Percentiles rank a stretch among this genome's conserved stretches.
phyloP scores from a whole-genome alignment of 805 yeast genomes.

The Teunomyces cretensis region DNA sequence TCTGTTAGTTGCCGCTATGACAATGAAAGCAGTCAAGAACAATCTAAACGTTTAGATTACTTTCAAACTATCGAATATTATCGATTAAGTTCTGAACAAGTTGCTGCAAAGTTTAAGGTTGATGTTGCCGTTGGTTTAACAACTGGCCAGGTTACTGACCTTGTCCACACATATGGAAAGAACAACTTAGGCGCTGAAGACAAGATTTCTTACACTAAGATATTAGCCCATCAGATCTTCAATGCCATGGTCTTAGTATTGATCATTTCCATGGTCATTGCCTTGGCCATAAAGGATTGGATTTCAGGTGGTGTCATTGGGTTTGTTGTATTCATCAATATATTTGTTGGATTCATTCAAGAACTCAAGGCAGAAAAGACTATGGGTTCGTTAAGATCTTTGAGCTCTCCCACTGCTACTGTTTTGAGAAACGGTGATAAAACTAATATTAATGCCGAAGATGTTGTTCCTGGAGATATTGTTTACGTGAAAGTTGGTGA shows the following conservation, averaged over 20 bases:
- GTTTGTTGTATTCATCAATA: constrained; percentile 45
- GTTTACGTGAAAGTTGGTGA: constrained; percentile 42
- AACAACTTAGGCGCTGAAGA: constrained; percentile 33
- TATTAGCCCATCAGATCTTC: constrained; percentile 37
- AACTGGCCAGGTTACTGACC: constrained; percentile 5
- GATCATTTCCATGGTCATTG: constrained; percentile 37
- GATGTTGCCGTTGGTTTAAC: constrained; percentile 15
- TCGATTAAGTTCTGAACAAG: constrained; percentile 15
- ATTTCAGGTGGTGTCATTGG: constrained; percentile 47
- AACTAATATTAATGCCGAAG: constrained; percentile 37
- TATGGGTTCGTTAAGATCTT: constrained; percentile 47
- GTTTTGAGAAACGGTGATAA: constrained; percentile 44
- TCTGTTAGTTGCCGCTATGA: constrained; percentile 14
- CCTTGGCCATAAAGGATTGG: constrained; percentile 40
- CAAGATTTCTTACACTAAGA: constrained; percentile 25
- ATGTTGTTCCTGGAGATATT: constrained; percentile 47
- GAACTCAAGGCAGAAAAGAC: constrained; percentile 52
- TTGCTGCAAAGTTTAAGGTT: constrained; percentile 14
- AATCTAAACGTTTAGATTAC: constrained; percentile 9
- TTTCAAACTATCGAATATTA: constrained; percentile 11
- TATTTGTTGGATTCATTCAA: constrained; percentile 50
- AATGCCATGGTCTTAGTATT: constrained; percentile 42
- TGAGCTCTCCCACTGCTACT: constrained; percentile 47
- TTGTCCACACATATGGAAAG: constrained; percentile 6
- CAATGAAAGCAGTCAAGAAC: constrained; percentile 17